phyloP scores from a whole-genome alignment of 2,329 filamentous ascomycete species.

The Xylariomycetidae sp. region DNA sequence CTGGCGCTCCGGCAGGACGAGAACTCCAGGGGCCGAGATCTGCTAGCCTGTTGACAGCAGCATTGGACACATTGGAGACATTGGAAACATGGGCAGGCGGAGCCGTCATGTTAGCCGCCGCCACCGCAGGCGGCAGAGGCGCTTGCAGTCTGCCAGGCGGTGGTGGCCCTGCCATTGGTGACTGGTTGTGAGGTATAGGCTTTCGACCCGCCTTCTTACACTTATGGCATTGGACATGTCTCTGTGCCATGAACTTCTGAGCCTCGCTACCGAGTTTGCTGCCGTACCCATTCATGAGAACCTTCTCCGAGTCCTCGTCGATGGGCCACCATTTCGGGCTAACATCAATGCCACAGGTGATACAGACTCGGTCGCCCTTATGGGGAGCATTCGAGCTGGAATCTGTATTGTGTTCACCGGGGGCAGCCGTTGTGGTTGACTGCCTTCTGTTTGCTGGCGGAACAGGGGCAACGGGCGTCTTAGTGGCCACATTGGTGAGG shows the following conservation, averaged over 20 bases:
- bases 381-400: slow-evolving; percentile 23
- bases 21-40: slow-evolving; percentile 18
- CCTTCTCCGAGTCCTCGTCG: slow-evolving; percentile 44
- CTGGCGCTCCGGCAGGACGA: slow-evolving; percentile 14
- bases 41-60: slow-evolving; percentile 14
- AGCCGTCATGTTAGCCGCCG: too few relatives aligned
- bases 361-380: slow-evolving; percentile 50
- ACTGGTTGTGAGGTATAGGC: slow-evolving; percentile 28
- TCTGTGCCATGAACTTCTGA: slow-evolving; percentile 52
- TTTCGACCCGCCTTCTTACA: slow-evolving; percentile 54
- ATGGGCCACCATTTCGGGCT: slow-evolving; percentile 70
- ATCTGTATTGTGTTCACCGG: slow-evolving; percentile 23
- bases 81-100: too few relatives aligned
- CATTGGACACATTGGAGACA: too few relatives aligned
- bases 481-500: slow-evolving; percentile 60
- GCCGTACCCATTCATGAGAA: slow-evolving; percentile 45
- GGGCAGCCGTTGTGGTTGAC: slow-evolving; percentile 43
- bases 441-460: slow-evolving; percentile 44
- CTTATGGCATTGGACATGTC: slow-evolving; percentile 69
- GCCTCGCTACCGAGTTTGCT: slow-evolving; percentile 49
- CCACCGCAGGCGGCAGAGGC: too few relatives aligned
- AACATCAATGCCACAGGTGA: slow-evolving; percentile 61
- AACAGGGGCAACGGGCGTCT: slow-evolving; percentile 37
- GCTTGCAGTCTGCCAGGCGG: slow-evolving; percentile 15
- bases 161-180: slow-evolving; percentile 22